Evolutionary conservation across 352 stramenopile genomes (phyloP).

Genomic region (Phytophthora palmivora): DNA sequence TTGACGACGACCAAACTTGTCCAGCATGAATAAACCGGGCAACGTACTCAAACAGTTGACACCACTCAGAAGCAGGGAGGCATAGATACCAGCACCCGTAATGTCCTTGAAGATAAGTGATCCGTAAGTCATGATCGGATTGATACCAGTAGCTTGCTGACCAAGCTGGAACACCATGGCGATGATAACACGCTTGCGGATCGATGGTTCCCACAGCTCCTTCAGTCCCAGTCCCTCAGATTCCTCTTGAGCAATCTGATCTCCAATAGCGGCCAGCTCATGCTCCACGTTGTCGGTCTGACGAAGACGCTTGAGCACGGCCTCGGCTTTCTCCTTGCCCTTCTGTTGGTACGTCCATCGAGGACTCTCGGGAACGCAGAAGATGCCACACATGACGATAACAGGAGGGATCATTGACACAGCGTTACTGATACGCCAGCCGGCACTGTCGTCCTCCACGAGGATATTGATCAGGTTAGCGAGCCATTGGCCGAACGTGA

Average conservation of each 20-base stretch:
- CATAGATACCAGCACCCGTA: slow-evolving; percentile 32
- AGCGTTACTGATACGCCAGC: slow-evolving; percentile 46
- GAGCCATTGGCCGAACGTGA: slow-evolving; percentile 39
- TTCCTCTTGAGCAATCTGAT: slow-evolving; percentile 39
- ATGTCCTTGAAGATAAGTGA: slow-evolving; percentile 46
- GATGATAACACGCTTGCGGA: slow-evolving; percentile 37
- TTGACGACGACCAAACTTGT: slow-evolving; percentile 36
- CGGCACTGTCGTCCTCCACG: slow-evolving; percentile 30
- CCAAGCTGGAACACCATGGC: slow-evolving; percentile 48
- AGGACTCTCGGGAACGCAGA: slow-evolving; percentile 36
- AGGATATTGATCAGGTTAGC: slow-evolving; percentile 45
- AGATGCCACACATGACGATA: slow-evolving; percentile 46
- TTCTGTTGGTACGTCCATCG: slow-evolving; percentile 41
- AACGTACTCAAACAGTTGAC: slow-evolving; percentile 39
- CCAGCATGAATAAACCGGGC: slow-evolving; percentile 30
- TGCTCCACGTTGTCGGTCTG: slow-evolving; percentile 40
- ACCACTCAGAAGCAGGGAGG: slow-evolving; percentile 31
- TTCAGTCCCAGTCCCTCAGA: slow-evolving; percentile 27
- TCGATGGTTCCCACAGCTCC: slow-evolving; percentile 31
- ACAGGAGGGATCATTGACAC: slow-evolving; percentile 44
- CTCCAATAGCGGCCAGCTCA: slow-evolving; percentile 45
- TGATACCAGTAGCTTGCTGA: slow-evolving; percentile 46
- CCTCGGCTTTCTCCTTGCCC: slow-evolving; percentile 36
- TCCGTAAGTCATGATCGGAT: slow-evolving; percentile 42
- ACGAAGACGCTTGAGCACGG: slow-evolving; percentile 43